Evolutionary conservation across 2,329 filamentous ascomycete species (phyloP).

Genomic region (Cercospora brassicicola): DNA sequence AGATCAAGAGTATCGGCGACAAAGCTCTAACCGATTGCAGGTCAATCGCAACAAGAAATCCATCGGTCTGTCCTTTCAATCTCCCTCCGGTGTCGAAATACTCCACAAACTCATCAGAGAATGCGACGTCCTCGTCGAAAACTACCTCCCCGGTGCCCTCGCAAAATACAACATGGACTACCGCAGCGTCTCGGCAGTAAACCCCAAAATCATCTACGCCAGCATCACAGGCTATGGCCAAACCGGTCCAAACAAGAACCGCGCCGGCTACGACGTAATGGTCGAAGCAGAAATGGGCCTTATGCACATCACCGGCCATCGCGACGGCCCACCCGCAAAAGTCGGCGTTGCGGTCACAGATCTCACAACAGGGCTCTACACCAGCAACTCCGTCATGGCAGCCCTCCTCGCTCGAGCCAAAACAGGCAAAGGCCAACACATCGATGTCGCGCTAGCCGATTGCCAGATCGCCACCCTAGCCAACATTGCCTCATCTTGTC

Average conservation of each 20-base stretch:
- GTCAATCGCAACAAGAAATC: constrained; percentile 98
- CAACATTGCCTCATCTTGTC: constrained; percentile 90
- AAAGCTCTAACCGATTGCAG: constrained; percentile 48
- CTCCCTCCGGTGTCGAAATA: constrained; percentile 78
- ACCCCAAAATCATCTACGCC: constrained; percentile 85
- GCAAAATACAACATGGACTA: constrained; percentile 93
- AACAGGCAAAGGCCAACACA: constrained; percentile 82
- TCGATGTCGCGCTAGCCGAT: constrained; percentile 88
- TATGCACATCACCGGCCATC: constrained; percentile 94
- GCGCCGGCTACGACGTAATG: constrained; percentile 98
- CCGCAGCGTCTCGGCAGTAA: constrained; percentile 73
- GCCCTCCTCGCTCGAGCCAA: constrained; percentile 74
- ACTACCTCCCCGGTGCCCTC: constrained; percentile 86
- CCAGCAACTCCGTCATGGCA: constrained; percentile 93
- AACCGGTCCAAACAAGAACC: constrained; percentile 80
- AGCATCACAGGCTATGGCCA: constrained; percentile 98
- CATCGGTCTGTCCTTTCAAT: constrained; percentile 84
- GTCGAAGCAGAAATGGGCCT: constrained; percentile 96
- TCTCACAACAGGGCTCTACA: constrained; percentile 90
- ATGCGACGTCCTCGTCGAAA: constrained; percentile 93
- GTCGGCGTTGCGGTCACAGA: constrained; percentile 97
- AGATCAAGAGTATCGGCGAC: neutral
- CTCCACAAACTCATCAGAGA: constrained; percentile 79
- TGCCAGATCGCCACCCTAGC: constrained; percentile 91
- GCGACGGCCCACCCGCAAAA: constrained; percentile 90